Base-by-base conservation (phyloP, 768 basidiomycete species). In the Dentipellis fragilis region DNA sequence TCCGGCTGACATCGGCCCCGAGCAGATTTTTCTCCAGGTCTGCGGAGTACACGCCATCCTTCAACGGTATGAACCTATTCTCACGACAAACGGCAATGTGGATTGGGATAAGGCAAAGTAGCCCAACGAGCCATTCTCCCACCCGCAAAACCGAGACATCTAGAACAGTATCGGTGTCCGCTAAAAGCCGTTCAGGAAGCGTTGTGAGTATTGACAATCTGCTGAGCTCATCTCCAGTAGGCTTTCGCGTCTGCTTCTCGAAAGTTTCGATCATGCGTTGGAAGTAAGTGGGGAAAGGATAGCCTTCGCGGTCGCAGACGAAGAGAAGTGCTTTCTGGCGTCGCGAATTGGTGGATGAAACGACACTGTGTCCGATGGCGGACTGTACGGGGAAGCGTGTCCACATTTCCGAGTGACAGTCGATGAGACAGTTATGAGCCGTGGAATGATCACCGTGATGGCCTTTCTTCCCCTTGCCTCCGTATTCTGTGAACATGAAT, bases 111-210 rank as follows among this genome's bases (percentile, higher is more conserved):
- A 84, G 67, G 55, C 83, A 84, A 1, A 84, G 58, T 8, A 84
- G 64, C 12, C 82, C 78, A 0, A 79, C 80, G 0, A 84, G 63
- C 84, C 84, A 84, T 64, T 85, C 81, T 37, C 83, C 83, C 0
- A 71, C 70, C 14, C 69, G 69, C 57, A 76, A 77, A 4, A 59
- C 58, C 2, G 80, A 79, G 4, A 69, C 54, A 10, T 65, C 59
- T 37, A 51, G 23, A 54, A 59, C 21, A 63, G 47, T 10, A 10
- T 51, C 19, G 9, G 36, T 10, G n/a, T 38, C 35, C 61, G 59
- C 7, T 45, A 50, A 2, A 51, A 77, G 69, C 4, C 63, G 57
- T 1, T 62, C 35, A 22, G 70, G 72, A 4, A 66, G 50, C 0
- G 68, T 56, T 4, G 74, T 66, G 0, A 64, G 64, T 1, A 80